A percentile compares a stretch with the other conserved stretches of the same genome.
These are phyloP conservation scores for Arxiozyma bovina DNA, from an alignment of 1,139 yeast genomes.

Conservation along the genomic window DNA sequence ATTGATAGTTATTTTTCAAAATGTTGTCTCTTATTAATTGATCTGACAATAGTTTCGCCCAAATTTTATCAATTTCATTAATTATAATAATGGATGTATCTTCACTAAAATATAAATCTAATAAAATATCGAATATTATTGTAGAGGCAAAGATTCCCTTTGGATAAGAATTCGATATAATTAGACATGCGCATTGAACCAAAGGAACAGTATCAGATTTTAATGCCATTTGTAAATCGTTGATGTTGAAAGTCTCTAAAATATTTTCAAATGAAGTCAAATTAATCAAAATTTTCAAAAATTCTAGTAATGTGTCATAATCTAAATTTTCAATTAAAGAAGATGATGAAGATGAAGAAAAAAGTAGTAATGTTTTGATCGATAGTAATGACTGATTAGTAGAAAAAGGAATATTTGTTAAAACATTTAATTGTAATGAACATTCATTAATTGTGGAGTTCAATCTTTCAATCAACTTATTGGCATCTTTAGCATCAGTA, in stretches of 20 bases:
- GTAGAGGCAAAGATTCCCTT: slow-evolving; percentile 30
- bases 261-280: slow-evolving; percentile 28
- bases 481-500: background rate
- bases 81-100: slow-evolving; percentile 22
- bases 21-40: slow-evolving; percentile 28
- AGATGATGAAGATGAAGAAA: background rate
- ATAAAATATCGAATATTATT: slow-evolving; percentile 22
- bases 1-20: slow-evolving; percentile 19
- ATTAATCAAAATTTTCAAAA: slow-evolving; percentile 23
- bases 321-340: slow-evolving; percentile 11
- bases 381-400: slow-evolving; percentile 14
- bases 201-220: slow-evolving; percentile 23
- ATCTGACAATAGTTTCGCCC: slow-evolving; percentile 21
- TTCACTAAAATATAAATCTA: slow-evolving; percentile 20
- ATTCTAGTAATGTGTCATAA: slow-evolving; percentile 21
- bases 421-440: slow-evolving; percentile 15
- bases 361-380: background rate
- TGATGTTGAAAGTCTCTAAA: slow-evolving; percentile 22
- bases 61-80: slow-evolving; percentile 27
- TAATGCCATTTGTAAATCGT: slow-evolving; percentile 28
- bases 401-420: slow-evolving; percentile 5
- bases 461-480: slow-evolving; percentile 1
- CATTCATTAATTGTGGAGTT: slow-evolving; percentile 17
- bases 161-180: slow-evolving; percentile 30
- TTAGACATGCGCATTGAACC: slow-evolving; percentile 27